A percentile compares a stretch with the other conserved stretches of the same genome.
Evolutionary conservation across 768 basidiomycete genomes (phyloP).

Genomic region (Trametes cubensis): DNA sequence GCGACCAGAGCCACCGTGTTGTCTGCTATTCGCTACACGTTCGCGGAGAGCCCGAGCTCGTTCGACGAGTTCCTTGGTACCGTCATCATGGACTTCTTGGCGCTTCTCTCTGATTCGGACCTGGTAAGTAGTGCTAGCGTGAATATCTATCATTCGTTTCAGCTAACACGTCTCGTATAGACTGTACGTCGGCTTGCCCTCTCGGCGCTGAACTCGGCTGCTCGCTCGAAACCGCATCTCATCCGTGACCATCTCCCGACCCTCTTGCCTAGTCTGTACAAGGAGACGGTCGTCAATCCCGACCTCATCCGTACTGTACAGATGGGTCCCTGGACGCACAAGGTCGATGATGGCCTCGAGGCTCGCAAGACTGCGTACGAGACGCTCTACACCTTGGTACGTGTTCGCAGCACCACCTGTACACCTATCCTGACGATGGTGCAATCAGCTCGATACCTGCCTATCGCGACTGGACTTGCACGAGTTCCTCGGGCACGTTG

Average conservation of each 20-base stretch:
- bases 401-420: slow-evolving; percentile 30
- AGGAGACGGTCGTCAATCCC: slow-evolving; percentile 79
- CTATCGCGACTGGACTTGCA: slow-evolving; percentile 85
- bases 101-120: slow-evolving; percentile 86
- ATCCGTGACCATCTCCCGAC: slow-evolving; percentile 79
- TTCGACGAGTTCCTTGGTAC: slow-evolving; percentile 93
- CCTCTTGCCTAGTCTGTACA: slow-evolving; percentile 82
- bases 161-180: slow-evolving; percentile 43
- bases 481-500: slow-evolving; percentile 78
- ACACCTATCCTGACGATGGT: slow-evolving; percentile 2
- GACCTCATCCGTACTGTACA: slow-evolving; percentile 87
- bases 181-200: slow-evolving; percentile 88
- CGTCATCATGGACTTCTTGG: slow-evolving; percentile 88
- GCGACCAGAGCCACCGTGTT: slow-evolving; percentile 85
- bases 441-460: slow-evolving; percentile 82
- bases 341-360: slow-evolving; percentile 95
- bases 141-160: too few relatives aligned
- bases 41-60: slow-evolving; percentile 80
- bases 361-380: slow-evolving; percentile 97
- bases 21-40: slow-evolving; percentile 88
- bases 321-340: slow-evolving; percentile 98
- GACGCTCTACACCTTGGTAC: slow-evolving; percentile 91
- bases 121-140: slow-evolving; percentile 53
- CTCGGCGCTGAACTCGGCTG: slow-evolving; percentile 91
- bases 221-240: slow-evolving; percentile 91